These are phyloP conservation scores for Chenopodium formosanum DNA, from an alignment of 148 eudicot species.

Conservation along the genomic window DNA sequence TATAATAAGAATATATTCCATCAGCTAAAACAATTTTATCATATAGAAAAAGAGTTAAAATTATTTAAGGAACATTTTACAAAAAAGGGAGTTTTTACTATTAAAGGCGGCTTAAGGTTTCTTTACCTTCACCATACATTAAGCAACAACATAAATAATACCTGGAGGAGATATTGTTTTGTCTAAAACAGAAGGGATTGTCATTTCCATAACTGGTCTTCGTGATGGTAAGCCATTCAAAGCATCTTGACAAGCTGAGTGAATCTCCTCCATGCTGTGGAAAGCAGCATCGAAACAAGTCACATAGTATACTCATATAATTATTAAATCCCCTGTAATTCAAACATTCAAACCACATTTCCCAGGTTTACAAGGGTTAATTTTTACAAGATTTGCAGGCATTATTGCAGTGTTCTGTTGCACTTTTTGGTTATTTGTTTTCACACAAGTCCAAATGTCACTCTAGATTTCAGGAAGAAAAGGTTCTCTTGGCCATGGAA, in stretches of 20 bases:
- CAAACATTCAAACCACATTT: neutral
- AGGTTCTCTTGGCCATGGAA: neutral
- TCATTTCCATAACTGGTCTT: constrained; percentile 93
- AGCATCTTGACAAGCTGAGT: constrained; percentile 73
- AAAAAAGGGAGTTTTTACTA: neutral
- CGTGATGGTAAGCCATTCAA: constrained; percentile 67
- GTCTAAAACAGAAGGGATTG: constrained; percentile 85
- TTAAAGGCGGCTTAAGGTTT: neutral
- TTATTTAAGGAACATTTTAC: too few species aligned
- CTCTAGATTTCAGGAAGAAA: neutral
- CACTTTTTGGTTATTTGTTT: neutral
- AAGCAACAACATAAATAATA: constrained; percentile 13
- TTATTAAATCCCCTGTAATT: too few species aligned
- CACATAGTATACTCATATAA: neutral
- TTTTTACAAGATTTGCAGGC: neutral
- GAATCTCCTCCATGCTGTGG: constrained; percentile 82
- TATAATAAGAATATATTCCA: neutral
- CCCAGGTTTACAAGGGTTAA: neutral
- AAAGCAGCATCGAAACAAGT: constrained; percentile 11
- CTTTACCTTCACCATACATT: neutral
- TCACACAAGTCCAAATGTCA: neutral
- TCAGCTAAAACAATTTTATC: neutral
- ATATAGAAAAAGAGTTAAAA: neutral
- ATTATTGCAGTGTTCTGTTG: neutral
- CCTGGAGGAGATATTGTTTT: constrained; percentile 85